These are phyloP conservation scores for Amniculicola lignicola DNA, from an alignment of 495 filamentous ascomycete species.

Conservation along the genomic window DNA sequence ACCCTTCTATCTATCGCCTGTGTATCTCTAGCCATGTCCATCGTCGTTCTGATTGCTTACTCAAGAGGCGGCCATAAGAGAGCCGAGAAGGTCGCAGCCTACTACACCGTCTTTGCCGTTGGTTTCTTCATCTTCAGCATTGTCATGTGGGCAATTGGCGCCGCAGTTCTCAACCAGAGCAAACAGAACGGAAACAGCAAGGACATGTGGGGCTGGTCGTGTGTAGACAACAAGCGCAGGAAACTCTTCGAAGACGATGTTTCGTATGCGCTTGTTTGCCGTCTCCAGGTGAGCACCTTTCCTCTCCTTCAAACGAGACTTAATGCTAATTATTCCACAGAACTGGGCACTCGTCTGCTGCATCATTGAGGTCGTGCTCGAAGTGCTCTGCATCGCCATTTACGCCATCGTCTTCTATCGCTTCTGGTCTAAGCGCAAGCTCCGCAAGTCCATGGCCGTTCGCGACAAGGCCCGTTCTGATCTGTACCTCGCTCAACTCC, in stretches of 20 bases:
- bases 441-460: constrained; percentile 92
- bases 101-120: constrained; percentile 89
- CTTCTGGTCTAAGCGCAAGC: constrained; percentile 88
- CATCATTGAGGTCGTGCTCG: constrained; percentile 94
- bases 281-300: constrained; percentile 76
- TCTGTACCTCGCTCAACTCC: constrained; percentile 92
- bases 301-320: constrained; percentile 12
- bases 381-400: constrained; percentile 83
- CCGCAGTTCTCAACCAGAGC: constrained; percentile 75
- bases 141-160: constrained; percentile 86
- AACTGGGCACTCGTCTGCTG: constrained; percentile 95
- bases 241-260: constrained; percentile 72
- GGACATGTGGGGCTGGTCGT: constrained; percentile 97
- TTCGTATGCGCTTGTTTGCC: constrained; percentile 89
- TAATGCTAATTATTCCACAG: constrained; percentile 44
- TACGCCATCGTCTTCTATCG: constrained; percentile 95
- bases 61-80: constrained; percentile 82
- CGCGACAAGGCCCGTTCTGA: constrained; percentile 92
- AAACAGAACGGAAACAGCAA: constrained; percentile 68
- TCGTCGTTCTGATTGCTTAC: constrained; percentile 81
- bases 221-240: constrained; percentile 77
- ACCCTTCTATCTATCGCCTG: constrained; percentile 71
- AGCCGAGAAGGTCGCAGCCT: constrained; percentile 87
- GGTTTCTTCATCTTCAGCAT: constrained; percentile 92
- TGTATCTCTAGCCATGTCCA: constrained; percentile 73